Percentiles rank a stretch among this genome's conserved stretches.
These are phyloP conservation scores for Linnemannia exigua DNA, from an alignment of 192 early-diverging fungal species.

Conservation along the genomic window DNA sequence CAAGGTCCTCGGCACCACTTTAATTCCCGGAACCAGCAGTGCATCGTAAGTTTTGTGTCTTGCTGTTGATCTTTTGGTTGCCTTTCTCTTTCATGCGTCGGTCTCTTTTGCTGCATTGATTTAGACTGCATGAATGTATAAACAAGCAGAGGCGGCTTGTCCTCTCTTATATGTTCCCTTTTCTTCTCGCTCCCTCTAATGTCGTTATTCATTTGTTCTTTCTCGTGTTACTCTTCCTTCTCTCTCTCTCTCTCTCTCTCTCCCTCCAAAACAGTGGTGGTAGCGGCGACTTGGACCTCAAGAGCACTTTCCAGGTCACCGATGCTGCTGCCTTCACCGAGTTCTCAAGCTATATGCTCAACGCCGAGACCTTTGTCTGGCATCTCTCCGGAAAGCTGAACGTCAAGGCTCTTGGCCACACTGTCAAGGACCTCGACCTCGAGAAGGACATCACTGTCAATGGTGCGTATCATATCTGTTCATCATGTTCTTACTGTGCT, in stretches of 20 bases:
- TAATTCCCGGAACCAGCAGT: conserved; percentile 3
- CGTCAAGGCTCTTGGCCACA: conserved; percentile 60
- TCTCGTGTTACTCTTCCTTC: neutral
- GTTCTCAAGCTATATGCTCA: conserved; percentile 67
- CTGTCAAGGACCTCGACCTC: conserved; percentile 60
- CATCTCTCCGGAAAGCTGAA: conserved; percentile 57
- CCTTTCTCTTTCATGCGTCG: neutral
- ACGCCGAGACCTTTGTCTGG: conserved; percentile 61
- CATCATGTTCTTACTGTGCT: too few species aligned
- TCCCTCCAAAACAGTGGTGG: conserved; percentile 24
- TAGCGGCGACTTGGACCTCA: conserved; percentile 7
- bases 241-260: neutral
- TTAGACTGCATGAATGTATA: too few species aligned
- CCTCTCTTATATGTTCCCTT: too few species aligned
- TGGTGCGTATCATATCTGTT: conserved; percentile 33
- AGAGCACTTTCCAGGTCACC: conserved; percentile 52
- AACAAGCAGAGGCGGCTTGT: too few species aligned
- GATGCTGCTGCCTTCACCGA: conserved; percentile 58
- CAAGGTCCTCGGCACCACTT: conserved; percentile 22
- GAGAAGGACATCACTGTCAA: conserved; percentile 63
- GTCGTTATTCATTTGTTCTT: too few species aligned
- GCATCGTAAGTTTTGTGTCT: conserved; percentile 10
- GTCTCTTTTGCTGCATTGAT: neutral
- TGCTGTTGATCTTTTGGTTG: neutral
- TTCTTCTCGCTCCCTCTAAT: neutral